Base-by-base conservation (phyloP, 2,329 filamentous ascomycete genomes). In the Ophiostoma fasciatum region DNA sequence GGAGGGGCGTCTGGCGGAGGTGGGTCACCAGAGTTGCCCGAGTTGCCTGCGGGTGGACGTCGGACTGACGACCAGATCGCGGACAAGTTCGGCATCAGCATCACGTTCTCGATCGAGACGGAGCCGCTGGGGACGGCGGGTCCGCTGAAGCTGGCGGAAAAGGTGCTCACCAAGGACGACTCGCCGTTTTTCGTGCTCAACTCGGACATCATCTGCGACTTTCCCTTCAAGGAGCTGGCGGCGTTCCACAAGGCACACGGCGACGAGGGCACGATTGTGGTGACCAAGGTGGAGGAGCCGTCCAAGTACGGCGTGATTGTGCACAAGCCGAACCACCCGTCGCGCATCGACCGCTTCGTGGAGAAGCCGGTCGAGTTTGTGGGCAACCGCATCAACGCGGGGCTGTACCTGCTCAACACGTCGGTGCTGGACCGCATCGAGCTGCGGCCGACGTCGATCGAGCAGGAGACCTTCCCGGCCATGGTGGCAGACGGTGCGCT, bases 311-410 rank as follows among this genome's bases (percentile, higher is more conserved):
- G 88, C 74, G 88, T 98, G 49, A 78, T 98, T 38, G 90, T 98
- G 21, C 88, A 96, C 76, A 90, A 93, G 68, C 84, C 85, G 44
- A 82, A 78, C 59, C 84, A 94, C 63, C 64, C 82, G 37, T 83
- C 84, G 31, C 77, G 82, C 55, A 96, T 98, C 60, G 90, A 98
- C 62, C 85, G 90, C 49, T 98, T 98, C 65, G 90, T 98, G 49
- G 88, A 98, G 74, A 98, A 98, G 71, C 88, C 88, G 26, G 83
- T 96, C 56, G 84, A 96, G 64, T 96, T 94, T 55, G 88, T 96
- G 40, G 88, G 88, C 51, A 96, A 96, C 73, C 82, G 88, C 47
- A 96, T 96, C 71, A 96, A 96, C 53, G 90, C 88, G 48, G 90
- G 90, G 63, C 83, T 96, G 62, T 96, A 96, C 69, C 93, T 96